Evolutionary conservation across 306 rosid genomes (phyloP).

Genomic region (Astragalus glycyphyllos): DNA sequence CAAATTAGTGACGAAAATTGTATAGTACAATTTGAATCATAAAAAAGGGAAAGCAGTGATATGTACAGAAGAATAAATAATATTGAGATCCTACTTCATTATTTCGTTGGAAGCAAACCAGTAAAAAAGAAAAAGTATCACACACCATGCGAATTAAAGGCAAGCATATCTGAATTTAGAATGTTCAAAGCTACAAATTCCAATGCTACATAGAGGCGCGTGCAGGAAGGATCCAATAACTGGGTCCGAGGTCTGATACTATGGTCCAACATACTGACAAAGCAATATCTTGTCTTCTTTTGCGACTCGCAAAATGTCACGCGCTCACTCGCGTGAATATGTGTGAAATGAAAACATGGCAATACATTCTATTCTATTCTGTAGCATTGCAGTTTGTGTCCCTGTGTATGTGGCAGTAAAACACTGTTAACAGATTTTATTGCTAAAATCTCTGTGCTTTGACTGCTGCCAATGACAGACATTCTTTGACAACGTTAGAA

Average conservation of each 20-base stretch:
- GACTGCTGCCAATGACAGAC: conserved; percentile 38
- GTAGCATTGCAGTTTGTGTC: conserved; percentile 44
- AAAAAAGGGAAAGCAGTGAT: not conserved
- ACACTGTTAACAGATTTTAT: conserved; percentile 24
- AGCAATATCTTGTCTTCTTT: conserved; percentile 52
- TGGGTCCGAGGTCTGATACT: conserved; percentile 34
- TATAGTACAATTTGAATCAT: not conserved
- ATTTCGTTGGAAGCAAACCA: not conserved
- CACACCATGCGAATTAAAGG: conserved; percentile 33
- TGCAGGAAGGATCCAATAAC: conserved; percentile 48
- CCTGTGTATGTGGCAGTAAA: conserved; percentile 23
- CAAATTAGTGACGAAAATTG: too few species aligned
- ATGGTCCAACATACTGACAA: conserved; percentile 56
- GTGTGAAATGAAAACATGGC: conserved; percentile 43
- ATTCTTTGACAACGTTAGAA: conserved; percentile 37
- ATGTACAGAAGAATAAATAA: conserved; percentile 17
- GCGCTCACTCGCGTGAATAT: conserved; percentile 44
- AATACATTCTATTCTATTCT: conserved; percentile 45
- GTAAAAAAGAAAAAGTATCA: conserved; percentile 18
- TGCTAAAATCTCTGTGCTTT: conserved; percentile 46
- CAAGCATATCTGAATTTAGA: conserved; percentile 36
- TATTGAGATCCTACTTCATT: conserved; percentile 35
- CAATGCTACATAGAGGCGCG: conserved; percentile 60
- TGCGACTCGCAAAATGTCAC: conserved; percentile 26
- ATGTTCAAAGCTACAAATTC: conserved; percentile 56